A percentile compares a stretch with the other conserved stretches of the same genome.
These are phyloP conservation scores for Candida labiduridarum DNA, from an alignment of 1,139 yeast species.

Conservation along the genomic window DNA sequence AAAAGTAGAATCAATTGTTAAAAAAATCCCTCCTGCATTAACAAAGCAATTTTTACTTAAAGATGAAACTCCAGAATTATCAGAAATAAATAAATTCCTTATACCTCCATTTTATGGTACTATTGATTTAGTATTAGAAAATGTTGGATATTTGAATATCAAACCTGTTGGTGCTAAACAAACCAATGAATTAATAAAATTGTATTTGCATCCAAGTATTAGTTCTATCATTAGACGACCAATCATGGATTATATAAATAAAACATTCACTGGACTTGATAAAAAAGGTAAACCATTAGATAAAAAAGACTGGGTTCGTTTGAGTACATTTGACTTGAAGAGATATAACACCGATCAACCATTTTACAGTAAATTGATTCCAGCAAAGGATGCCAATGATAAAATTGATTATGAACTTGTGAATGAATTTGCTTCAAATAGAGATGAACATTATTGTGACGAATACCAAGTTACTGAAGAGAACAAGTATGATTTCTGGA, in stretches of 20 bases:
- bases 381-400: not conserved
- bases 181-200: conserved; percentile 30
- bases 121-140: conserved; percentile 67
- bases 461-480: conserved; percentile 14
- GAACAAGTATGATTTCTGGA: conserved; percentile 22
- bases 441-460: conserved; percentile 14
- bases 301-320: conserved; percentile 30
- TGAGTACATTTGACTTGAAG: conserved; percentile 31
- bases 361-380: conserved; percentile 27
- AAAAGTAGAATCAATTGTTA: conserved; percentile 27
- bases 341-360: conserved; percentile 26
- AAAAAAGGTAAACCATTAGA: conserved; percentile 36
- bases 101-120: conserved; percentile 73
- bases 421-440: not conserved
- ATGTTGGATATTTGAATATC: conserved; percentile 67
- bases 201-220: conserved; percentile 36
- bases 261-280: conserved; percentile 41
- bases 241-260: conserved; percentile 33
- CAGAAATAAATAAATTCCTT: conserved; percentile 23
- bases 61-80: conserved; percentile 19
- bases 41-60: conserved; percentile 32
- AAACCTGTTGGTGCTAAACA: conserved; percentile 58
- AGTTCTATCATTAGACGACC: conserved; percentile 40
- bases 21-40: conserved; percentile 20
- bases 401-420: conserved; percentile 1